Percentiles rank a stretch among this genome's conserved stretches.
Conservation (phyloP, 192 early-diverging fungal genomes). For the Thamnidium elegans region DNA sequence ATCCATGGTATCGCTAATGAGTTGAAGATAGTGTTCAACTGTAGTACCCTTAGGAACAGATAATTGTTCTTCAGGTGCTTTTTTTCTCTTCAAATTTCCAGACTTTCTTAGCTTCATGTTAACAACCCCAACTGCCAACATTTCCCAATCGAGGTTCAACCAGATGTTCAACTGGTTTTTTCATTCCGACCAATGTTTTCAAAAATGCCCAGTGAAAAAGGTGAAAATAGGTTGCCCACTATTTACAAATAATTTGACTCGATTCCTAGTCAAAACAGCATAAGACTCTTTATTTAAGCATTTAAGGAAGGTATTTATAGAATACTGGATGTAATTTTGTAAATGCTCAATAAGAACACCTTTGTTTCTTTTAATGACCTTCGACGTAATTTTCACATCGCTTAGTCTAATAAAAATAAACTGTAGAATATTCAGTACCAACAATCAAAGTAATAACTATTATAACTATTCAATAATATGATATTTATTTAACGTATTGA, state of each 20-base stretch:
- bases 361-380: slow-evolving; percentile 5
- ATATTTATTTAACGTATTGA: slow-evolving; percentile 5
- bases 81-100: slow-evolving; percentile 13
- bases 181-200: too few species aligned
- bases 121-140: slow-evolving; percentile 4
- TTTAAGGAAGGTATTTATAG: slow-evolving; percentile 5
- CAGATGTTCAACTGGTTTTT: too few species aligned
- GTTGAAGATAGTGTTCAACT: slow-evolving; percentile 10
- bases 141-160: too few species aligned
- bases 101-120: slow-evolving; percentile 12
- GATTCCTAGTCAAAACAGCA: slow-evolving; percentile 7
- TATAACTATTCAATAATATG: slow-evolving; percentile 3
- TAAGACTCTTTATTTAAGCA: slow-evolving; percentile 9
- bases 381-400: slow-evolving; percentile 1
- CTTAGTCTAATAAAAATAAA: slow-evolving; percentile 1
- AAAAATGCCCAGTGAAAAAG: slow-evolving; percentile 10
- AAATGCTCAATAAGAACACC: slow-evolving; percentile 2
- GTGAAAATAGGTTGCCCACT: slow-evolving; percentile 8
- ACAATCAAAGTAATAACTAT: slow-evolving; percentile 1
- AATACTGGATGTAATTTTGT: slow-evolving; percentile 11
- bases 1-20: slow-evolving; percentile 15
- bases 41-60: slow-evolving; percentile 21
- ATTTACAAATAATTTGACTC: slow-evolving; percentile 11
- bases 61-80: slow-evolving; percentile 12
- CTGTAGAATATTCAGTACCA: neutral